Evolutionary conservation across 2,329 filamentous ascomycete genomes (phyloP), one percentile per base, ranked within the genome.

Genomic region (Zalaria obscura): DNA sequence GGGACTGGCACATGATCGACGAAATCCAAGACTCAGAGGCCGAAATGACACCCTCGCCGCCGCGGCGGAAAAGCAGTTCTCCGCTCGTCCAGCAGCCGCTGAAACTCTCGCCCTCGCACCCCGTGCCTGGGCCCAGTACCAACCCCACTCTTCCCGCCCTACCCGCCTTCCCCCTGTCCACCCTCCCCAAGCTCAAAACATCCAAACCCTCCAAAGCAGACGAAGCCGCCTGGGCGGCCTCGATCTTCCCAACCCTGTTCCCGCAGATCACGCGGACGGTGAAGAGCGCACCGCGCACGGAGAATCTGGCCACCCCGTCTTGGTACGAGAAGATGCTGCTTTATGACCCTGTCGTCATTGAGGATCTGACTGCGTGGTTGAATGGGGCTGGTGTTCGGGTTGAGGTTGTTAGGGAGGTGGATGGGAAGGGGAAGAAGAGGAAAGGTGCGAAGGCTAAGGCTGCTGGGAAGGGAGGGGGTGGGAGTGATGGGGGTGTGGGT

Each of bases 291-390:
- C 54, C 62, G 11, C 62, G 60, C 4, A 59, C 60, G 2, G 60
- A 57, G 5, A 56, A 70, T 43, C 55, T 58, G 5, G 57, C 52
- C 4, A 54, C 57, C 3, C 70, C 68, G 3, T 86, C 76, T 2
- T 96, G 88, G 84, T 72, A 93, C 51, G 86, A 96, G 61, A 93
- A 87, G 63, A 95, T 98, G 37, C 67, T 96, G 4, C 75, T 96
- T 57, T 96, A 93, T 56, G 88, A 96, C 52, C 86, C 89, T 0
- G 81, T 98, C 35, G 71, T 91, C 1, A 62, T 95, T 0, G 89
- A 96, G 60, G 87, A 95, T 49, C 66, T 98, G 9, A 74, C 88
- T 0, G 63, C 66, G 0, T 96, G 87, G 83, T 63, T 96, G 10
- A 95, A 94, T 35, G 48, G 38, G 3, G 47, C 57, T 39, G 55